A percentile compares a stretch with the other conserved stretches of the same genome.
These are phyloP conservation scores for Capsella rubella DNA, from an alignment of 441 rosid genomes.

Conservation along the genomic window DNA sequence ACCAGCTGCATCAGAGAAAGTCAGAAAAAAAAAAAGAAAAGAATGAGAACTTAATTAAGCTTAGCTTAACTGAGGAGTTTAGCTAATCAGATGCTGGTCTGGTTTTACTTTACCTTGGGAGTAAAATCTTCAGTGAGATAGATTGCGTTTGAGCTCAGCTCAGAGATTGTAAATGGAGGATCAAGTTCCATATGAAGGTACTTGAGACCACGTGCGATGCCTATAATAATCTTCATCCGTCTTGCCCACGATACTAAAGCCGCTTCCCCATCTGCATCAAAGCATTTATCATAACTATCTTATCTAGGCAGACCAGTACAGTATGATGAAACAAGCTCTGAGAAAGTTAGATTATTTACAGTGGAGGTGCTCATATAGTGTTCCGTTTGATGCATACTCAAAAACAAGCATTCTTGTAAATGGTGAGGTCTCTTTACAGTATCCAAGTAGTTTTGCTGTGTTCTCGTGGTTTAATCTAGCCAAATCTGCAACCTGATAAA, in stretches of 20 bases:
- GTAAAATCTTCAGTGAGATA: constrained; percentile 97
- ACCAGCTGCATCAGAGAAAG: constrained; percentile 68
- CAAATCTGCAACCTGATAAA: constrained; percentile 88
- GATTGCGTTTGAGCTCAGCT: constrained; percentile 84
- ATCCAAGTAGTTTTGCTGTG: constrained; percentile 82
- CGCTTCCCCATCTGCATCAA: constrained; percentile 83
- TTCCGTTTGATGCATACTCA: constrained; percentile 96
- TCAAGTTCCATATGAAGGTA: constrained; percentile 88
- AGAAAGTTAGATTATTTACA: constrained; percentile 60
- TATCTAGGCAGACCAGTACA: constrained; percentile 12
- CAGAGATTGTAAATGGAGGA: constrained; percentile 93
- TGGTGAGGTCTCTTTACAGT: constrained; percentile 80
- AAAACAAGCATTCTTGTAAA: constrained; percentile 95
- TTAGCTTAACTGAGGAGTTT: neutral
- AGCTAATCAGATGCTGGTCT: neutral
- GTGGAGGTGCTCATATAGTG: constrained; percentile 92
- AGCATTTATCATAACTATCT: neutral
- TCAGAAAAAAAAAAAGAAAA: constrained; percentile 7
- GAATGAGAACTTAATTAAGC: neutral
- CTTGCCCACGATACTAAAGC: constrained; percentile 87
- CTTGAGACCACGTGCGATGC: constrained; percentile 91
- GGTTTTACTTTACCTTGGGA: constrained; percentile 71
- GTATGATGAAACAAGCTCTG: constrained; percentile 9
- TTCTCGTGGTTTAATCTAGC: constrained; percentile 92
- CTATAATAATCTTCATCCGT: constrained; percentile 86